phyloP scores from a whole-genome alignment of 371 early-diverging fungal genomes.

The Haplosporangium sp. region DNA sequence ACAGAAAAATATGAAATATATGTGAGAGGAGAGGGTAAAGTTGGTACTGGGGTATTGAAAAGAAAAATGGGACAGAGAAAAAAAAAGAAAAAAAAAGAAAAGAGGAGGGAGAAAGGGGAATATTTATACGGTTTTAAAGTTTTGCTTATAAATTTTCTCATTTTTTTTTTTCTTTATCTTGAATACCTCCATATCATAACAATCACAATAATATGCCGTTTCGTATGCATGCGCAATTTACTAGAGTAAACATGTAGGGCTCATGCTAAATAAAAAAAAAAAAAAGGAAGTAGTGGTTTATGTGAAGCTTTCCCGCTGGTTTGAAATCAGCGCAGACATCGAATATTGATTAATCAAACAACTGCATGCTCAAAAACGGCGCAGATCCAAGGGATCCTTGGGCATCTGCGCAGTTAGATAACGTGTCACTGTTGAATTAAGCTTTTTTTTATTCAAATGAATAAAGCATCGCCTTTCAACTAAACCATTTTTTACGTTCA shows the following conservation, averaged over 20 bases:
- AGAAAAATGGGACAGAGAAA: neutral
- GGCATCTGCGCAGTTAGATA: conserved; percentile 2
- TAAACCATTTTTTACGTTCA: too few species aligned
- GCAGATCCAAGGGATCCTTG: neutral
- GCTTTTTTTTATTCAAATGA: neutral
- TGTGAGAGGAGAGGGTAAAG: neutral
- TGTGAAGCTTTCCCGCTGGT: too few species aligned
- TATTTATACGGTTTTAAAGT: conserved; percentile 4
- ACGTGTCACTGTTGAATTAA: neutral
- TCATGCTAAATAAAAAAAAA: too few species aligned
- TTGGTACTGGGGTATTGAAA: neutral
- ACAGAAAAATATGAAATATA: too few species aligned
- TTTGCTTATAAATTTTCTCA: neutral
- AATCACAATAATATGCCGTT: neutral
- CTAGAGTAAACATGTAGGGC: too few species aligned
- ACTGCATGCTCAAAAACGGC: neutral
- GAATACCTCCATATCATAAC: too few species aligned
- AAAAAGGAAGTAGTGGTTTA: too few species aligned
- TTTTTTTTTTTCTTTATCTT: neutral
- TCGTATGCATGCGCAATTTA: neutral
- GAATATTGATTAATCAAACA: too few species aligned
- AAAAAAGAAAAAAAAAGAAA: neutral
- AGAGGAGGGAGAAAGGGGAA: neutral
- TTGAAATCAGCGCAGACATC: too few species aligned
- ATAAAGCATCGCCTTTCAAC: too few species aligned